Conservation (phyloP, 345 rosid species). For the Citrus cavaleriei region DNA sequence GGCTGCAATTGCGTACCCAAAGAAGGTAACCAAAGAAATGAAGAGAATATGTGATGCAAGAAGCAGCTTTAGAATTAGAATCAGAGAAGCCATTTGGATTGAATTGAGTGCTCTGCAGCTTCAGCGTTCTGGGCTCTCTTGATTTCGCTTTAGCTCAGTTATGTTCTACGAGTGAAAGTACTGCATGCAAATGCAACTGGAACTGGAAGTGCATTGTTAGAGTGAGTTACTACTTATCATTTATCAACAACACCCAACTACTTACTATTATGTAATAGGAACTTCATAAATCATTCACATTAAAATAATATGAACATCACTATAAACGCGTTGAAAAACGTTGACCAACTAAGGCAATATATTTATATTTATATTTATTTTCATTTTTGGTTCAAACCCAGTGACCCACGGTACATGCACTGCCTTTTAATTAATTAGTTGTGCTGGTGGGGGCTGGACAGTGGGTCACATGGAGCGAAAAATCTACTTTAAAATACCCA, state of each 20-base stretch:
- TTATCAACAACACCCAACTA: neutral
- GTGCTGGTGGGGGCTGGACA: too few species aligned
- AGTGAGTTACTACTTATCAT: too few species aligned
- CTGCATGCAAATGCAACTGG: neutral
- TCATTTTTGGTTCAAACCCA: neutral
- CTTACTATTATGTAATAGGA: too few species aligned
- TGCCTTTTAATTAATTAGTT: too few species aligned
- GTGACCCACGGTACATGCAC: too few species aligned
- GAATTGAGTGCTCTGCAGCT: neutral
- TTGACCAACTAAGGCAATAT: neutral
- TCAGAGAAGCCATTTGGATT: neutral
- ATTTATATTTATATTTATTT: too few species aligned
- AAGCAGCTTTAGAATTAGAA: neutral
- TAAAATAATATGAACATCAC: too few species aligned
- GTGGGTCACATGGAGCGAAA: too few species aligned
- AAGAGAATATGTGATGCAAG: neutral
- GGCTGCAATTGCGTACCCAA: slow-evolving; percentile 5
- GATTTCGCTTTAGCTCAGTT: neutral
- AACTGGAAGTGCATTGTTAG: too few species aligned
- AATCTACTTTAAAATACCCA: too few species aligned
- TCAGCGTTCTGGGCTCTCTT: neutral
- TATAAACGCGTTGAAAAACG: neutral
- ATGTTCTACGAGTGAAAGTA: neutral
- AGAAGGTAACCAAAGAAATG: neutral
- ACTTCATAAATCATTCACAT: too few species aligned